Percentiles rank a stretch among this genome's conserved stretches.
phyloP scores from a whole-genome alignment of 805 yeast genomes.

The Jamesozyma jinghongensis region DNA sequence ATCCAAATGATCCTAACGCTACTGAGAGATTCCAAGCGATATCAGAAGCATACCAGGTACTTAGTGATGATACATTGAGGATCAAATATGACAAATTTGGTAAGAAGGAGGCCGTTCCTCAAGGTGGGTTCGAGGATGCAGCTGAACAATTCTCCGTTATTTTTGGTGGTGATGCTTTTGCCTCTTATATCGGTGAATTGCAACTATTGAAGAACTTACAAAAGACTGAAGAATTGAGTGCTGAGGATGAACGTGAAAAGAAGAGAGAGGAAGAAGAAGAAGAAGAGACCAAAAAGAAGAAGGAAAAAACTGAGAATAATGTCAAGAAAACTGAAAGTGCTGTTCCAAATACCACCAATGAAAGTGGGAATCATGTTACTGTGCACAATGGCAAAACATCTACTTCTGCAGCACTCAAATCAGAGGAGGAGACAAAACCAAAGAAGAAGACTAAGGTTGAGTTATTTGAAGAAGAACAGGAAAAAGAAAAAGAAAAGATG shows the following conservation, averaged over 20 bases:
- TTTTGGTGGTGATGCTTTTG: conserved; percentile 87
- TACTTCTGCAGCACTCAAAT: not conserved
- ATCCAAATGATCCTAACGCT: conserved; percentile 66
- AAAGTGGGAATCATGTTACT: not conserved
- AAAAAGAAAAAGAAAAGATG: conserved; percentile 53
- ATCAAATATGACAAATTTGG: conserved; percentile 68
- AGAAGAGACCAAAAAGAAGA: conserved; percentile 6
- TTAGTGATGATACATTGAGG: conserved; percentile 56
- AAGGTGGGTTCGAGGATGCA: conserved; percentile 69
- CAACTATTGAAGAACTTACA: conserved; percentile 68
- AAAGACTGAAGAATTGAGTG: conserved; percentile 45
- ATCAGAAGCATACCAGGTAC: conserved; percentile 68
- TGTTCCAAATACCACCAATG: not conserved
- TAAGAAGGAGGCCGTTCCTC: conserved; percentile 59
- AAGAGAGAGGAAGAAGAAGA: conserved; percentile 29
- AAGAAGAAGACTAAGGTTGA: conserved; percentile 41
- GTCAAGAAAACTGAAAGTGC: not conserved
- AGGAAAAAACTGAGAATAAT: not conserved
- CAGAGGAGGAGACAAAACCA: conserved; percentile 26
- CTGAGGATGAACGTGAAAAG: conserved; percentile 37
- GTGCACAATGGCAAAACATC: not conserved
- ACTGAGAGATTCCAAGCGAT: conserved; percentile 56
- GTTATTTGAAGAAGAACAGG: conserved; percentile 69
- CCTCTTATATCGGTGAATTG: conserved; percentile 80
- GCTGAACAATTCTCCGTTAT: conserved; percentile 59